These are phyloP conservation scores for Onygena corvina DNA, from an alignment of 2,329 filamentous ascomycete genomes.

Conservation along the genomic window DNA sequence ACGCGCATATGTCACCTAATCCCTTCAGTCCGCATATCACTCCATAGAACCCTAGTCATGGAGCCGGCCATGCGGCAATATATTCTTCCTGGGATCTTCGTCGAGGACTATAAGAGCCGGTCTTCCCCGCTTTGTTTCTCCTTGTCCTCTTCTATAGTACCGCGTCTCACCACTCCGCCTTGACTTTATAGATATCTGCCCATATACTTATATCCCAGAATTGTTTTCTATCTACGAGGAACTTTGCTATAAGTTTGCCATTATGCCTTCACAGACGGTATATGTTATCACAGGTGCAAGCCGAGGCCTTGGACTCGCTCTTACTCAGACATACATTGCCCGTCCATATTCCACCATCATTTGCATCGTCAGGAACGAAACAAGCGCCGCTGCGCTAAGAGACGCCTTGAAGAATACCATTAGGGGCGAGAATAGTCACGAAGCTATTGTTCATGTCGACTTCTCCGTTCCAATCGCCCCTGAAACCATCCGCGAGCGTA, in stretches of 20 bases:
- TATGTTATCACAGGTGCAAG: constrained; percentile 24
- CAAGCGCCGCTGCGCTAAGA: constrained; percentile 11
- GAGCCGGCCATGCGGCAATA: no score
- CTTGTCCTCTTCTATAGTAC: no score
- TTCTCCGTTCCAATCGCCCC: constrained; percentile 16
- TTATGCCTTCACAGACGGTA: constrained; percentile 18
- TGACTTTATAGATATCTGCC: no score
- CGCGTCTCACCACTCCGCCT: no score
- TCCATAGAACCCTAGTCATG: no score
- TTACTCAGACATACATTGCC: constrained; percentile 17
- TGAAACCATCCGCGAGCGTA: constrained; percentile 9
- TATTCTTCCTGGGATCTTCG: no score
- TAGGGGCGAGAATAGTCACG: constrained; percentile 13
- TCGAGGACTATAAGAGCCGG: no score
- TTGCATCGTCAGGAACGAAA: constrained; percentile 17
- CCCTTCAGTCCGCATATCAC: no score
- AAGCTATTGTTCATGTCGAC: constrained; percentile 16
- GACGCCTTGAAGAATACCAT: background rate
- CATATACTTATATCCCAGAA: no score
- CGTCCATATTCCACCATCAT: constrained; percentile 19
- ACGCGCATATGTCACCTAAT: no score
- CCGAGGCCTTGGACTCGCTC: constrained; percentile 21
- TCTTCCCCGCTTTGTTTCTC: no score
- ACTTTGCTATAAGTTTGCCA: background rate
- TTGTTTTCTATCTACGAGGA: no score